Evolutionary conservation across 352 stramenopile species (phyloP), one percentile per base, ranked within the genome.

Genomic region (Pythium apleroticum): DNA sequence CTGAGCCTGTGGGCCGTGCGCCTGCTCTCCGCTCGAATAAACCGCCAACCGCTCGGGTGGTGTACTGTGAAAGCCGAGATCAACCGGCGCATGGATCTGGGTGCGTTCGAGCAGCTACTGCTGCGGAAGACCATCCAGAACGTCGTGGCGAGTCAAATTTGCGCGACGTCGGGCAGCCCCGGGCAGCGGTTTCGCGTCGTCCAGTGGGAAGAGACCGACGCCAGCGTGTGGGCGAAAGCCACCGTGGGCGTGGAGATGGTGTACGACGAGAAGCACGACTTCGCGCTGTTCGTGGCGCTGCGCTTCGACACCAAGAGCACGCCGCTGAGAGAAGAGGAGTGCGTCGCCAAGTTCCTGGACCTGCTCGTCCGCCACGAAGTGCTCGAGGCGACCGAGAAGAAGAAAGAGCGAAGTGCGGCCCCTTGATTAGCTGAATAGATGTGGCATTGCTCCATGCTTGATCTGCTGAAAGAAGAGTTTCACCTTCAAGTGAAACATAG

Each of bases 171-270:
- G 10, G 88, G 81, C 54, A 74, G 82, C 28, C 69, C 75, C 6
- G 72, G 74, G 14, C 80, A 81, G 56, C 86, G 96, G 19, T 91
- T 98, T 45, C 83, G 96, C 48, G 71, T 76, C 31, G 68, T 98
- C 30, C 88, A 85, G 30, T 99, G 97, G 85, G 55, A 93, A 52
- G 97, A 99, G 71, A 80, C 72, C 5, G 80, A 98, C 50, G 65
- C 74, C 6, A 52, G 73, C 33, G 69, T 96, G 30, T 99, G 94
- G 95, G 90, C 89, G 28, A 85, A 90, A 10, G 68, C 81, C 48
- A 61, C 72, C 6, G 96, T 95, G 2, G 71, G 78, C 17, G 82
- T 99, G 25, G 88, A 97, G 50, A 63, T 95, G 15, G 57, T 66
- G 50, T 85, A 84, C 62, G 66, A 92, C 62, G 81, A 85, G 49